phyloP scores from a whole-genome alignment of 768 basidiomycete species.

The Neoboletus subvelutipes region DNA sequence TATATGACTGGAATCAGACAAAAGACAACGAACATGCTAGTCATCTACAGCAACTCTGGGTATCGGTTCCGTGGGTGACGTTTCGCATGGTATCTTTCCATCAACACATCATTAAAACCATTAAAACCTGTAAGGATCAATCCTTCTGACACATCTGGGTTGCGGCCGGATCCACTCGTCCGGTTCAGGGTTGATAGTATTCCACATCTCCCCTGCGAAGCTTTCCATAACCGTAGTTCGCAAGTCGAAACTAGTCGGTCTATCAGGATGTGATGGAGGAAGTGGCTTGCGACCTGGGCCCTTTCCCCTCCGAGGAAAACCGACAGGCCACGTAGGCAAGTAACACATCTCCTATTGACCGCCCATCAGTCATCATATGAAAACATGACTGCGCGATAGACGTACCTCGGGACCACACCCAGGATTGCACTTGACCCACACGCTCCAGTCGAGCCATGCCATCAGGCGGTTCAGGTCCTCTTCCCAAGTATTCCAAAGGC shows the following conservation, averaged over 20 bases:
- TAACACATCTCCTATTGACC: constrained; percentile 26
- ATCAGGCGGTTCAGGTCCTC: constrained; percentile 38
- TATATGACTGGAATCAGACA: background rate
- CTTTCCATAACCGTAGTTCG: background rate
- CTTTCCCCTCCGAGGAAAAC: constrained; percentile 2
- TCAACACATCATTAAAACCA: background rate
- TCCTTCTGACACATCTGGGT: constrained; percentile 19
- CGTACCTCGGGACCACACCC: constrained; percentile 46
- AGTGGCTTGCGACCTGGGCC: background rate
- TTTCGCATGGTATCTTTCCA: background rate
- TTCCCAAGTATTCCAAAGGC: constrained; percentile 34
- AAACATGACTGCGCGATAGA: background rate
- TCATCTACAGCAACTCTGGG: background rate
- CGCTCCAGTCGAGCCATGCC: constrained; percentile 53
- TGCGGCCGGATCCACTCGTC: constrained; percentile 25
- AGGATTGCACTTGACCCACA: constrained; percentile 50
- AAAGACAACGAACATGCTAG: background rate
- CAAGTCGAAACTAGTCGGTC: background rate
- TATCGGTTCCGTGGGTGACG: background rate
- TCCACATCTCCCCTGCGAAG: background rate
- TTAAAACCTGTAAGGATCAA: constrained; percentile 6
- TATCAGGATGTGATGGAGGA: background rate
- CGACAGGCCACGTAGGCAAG: constrained; percentile 25
- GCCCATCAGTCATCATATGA: background rate
- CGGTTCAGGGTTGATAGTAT: background rate